Conservation (phyloP, 73 alveolate genomes). For the Paramecium sexaurelia region DNA sequence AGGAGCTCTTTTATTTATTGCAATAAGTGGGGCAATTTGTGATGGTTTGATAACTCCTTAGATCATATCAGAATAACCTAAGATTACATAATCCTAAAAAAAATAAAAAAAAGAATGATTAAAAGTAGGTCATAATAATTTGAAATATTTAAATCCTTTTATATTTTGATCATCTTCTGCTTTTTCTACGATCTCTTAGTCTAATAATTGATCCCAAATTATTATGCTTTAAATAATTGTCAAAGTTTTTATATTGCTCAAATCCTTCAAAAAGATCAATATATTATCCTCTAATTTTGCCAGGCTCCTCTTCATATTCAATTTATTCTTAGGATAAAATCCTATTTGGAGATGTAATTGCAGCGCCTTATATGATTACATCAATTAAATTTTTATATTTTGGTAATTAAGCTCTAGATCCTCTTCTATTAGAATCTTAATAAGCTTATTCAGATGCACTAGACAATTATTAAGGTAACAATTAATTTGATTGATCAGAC, state of each 20-base stretch:
- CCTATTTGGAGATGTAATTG: not conserved
- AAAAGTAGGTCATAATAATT: too few relatives aligned
- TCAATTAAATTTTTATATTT: not conserved
- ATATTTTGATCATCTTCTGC: not conserved
- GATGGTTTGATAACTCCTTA: not conserved
- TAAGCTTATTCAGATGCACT: not conserved
- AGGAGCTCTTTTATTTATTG: constrained; percentile 21
- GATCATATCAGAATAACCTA: not conserved
- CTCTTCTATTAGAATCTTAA: not conserved
- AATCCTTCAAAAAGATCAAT: not conserved
- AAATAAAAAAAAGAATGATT: too few relatives aligned
- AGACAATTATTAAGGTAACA: not conserved
- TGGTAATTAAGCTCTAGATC: not conserved
- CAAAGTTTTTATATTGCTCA: constrained; percentile 19
- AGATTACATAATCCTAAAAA: not conserved
- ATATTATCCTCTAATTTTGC: constrained; percentile 11
- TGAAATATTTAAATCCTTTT: too few relatives aligned
- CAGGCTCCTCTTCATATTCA: not conserved
- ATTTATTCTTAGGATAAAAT: not conserved
- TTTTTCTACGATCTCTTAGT: not conserved
- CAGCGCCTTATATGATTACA: not conserved
- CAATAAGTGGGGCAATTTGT: not conserved
- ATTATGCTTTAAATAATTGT: not conserved
- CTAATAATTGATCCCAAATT: not conserved
- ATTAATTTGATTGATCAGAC: not conserved